Evolutionary conservation across 2,329 filamentous ascomycete genomes (phyloP).

Genomic region (Monosporascus sp.): DNA sequence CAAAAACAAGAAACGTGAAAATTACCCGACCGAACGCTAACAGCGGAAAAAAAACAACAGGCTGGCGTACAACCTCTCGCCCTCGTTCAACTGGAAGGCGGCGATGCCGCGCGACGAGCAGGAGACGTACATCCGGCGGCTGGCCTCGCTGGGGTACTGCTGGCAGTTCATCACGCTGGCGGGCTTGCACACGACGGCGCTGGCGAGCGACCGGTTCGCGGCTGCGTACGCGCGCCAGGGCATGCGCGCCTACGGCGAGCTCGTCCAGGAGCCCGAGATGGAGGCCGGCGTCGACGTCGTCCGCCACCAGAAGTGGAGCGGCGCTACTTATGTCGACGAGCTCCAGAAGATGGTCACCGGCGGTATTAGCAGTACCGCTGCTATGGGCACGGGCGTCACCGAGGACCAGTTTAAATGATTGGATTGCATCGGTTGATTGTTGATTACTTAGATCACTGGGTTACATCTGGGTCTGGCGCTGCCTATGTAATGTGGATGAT

Average conservation of each 20-base stretch:
- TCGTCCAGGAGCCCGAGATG: slow-evolving; percentile 98
- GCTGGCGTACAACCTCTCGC: slow-evolving; percentile 95
- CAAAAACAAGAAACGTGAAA: background rate
- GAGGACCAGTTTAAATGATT: slow-evolving; percentile 84
- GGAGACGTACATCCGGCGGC: slow-evolving; percentile 92
- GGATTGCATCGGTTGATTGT: too few relatives aligned
- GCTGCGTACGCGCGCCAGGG: slow-evolving; percentile 73
- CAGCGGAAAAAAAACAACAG: slow-evolving; percentile 34
- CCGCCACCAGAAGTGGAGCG: slow-evolving; percentile 98
- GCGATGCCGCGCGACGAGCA: slow-evolving; percentile 90
- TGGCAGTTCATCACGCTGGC: slow-evolving; percentile 99
- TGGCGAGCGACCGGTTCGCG: slow-evolving; percentile 86
- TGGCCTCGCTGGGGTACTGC: slow-evolving; percentile 86
- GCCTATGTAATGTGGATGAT: too few relatives aligned
- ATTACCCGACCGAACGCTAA: slow-evolving; percentile 4
- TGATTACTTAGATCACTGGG: too few relatives aligned
- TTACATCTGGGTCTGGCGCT: too few relatives aligned
- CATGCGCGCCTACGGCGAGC: slow-evolving; percentile 95
- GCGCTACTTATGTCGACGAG: slow-evolving; percentile 91
- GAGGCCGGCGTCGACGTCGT: slow-evolving; percentile 86
- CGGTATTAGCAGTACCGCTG: slow-evolving; percentile 83
- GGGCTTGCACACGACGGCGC: slow-evolving; percentile 88
- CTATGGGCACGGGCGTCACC: slow-evolving; percentile 96
- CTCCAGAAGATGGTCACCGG: slow-evolving; percentile 95
- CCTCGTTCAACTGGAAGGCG: slow-evolving; percentile 99